These are phyloP conservation scores for Fusarium sambucinum DNA, from an alignment of 2,329 filamentous ascomycete species.

Conservation along the genomic window DNA sequence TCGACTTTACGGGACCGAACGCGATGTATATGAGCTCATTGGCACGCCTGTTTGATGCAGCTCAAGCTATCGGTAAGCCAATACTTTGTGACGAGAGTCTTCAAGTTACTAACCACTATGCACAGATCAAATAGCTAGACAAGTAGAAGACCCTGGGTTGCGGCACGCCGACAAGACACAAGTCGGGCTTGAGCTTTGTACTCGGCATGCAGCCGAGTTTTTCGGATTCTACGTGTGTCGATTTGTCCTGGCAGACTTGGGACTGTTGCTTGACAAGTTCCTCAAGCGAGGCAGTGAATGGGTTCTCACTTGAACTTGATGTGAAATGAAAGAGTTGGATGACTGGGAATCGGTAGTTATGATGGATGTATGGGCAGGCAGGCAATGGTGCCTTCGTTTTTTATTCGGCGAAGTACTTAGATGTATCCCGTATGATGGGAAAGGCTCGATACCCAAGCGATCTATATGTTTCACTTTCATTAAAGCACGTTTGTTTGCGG, in stretches of 20 bases:
- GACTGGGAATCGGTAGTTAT: conserved; percentile 17
- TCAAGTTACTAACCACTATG: not conserved
- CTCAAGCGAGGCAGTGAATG: conserved; percentile 97
- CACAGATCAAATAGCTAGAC: conserved; percentile 91
- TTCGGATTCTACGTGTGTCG: conserved; percentile 97
- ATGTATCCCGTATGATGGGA: conserved; percentile 40
- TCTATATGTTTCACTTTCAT: conserved; percentile 43
- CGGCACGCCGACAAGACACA: conserved; percentile 93
- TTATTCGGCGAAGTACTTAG: conserved; percentile 37
- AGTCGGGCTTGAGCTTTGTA: conserved; percentile 92
- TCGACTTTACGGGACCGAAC: conserved; percentile 85
- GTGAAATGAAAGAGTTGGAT: conserved; percentile 23
- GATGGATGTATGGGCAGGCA: conserved; percentile 31
- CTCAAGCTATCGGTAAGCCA: conserved; percentile 85
- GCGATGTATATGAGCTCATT: conserved; percentile 91
- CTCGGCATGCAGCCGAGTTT: conserved; percentile 94
- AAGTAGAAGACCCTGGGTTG: conserved; percentile 94
- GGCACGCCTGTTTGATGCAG: conserved; percentile 91
- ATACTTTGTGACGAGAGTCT: too few relatives aligned
- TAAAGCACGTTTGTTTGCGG: conserved; percentile 12
- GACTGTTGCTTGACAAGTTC: conserved; percentile 91
- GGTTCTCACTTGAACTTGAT: conserved; percentile 67
- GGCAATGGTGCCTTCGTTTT: conserved; percentile 39
- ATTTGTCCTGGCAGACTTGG: conserved; percentile 89
- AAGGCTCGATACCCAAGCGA: conserved; percentile 48